Evolutionary conservation across 768 basidiomycete genomes (phyloP).

Genomic region (Clitopilus passeckerianus): DNA sequence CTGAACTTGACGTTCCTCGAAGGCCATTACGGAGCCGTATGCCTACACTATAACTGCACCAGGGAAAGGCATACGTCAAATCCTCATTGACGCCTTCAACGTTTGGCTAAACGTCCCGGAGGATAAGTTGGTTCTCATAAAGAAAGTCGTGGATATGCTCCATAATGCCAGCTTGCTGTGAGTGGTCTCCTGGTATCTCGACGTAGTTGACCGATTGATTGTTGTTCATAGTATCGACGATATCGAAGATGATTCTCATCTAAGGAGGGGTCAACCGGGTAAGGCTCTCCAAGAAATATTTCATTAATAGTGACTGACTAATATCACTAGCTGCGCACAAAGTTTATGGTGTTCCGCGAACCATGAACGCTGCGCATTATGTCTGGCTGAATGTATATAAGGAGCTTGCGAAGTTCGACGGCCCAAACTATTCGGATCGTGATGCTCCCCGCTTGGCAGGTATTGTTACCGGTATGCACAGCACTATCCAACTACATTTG

Average conservation of each 20-base stretch:
- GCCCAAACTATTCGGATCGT: background rate
- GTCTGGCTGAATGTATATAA: constrained; percentile 91
- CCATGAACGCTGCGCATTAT: constrained; percentile 94
- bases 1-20: background rate
- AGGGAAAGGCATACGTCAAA: constrained; percentile 85
- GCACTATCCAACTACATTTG: background rate
- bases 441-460: too few species aligned
- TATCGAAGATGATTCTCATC: constrained; percentile 85
- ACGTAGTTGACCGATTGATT: background rate
- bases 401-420: constrained; percentile 31
- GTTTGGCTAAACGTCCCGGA: constrained; percentile 77
- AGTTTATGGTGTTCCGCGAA: constrained; percentile 93
- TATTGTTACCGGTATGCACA: background rate
- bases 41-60: constrained; percentile 74
- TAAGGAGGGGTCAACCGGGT: constrained; percentile 82
- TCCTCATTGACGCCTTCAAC: constrained; percentile 90
- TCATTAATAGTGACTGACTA: background rate
- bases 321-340: constrained; percentile 74
- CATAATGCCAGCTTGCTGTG: constrained; percentile 71
- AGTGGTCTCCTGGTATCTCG: background rate
- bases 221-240: constrained; percentile 69
- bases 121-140: constrained; percentile 64
- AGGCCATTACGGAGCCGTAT: constrained; percentile 78
- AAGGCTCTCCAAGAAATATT: constrained; percentile 10
- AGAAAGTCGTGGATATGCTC: constrained; percentile 83